phyloP scores from a whole-genome alignment of 78 protist species.

The Dictyostelium purpureum region DNA sequence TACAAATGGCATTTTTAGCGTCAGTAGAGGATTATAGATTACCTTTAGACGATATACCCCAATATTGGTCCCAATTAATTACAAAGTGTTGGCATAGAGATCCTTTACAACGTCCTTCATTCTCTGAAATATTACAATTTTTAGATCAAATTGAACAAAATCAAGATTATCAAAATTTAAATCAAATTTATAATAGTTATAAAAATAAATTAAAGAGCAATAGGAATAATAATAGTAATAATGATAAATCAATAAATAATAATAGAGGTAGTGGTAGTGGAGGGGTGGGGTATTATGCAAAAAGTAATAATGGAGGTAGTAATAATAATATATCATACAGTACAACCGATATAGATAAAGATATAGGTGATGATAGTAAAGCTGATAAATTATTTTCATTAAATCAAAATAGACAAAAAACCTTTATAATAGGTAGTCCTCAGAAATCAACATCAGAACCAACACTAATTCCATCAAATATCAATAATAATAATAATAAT shows the following conservation, averaged over 20 bases:
- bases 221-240: background rate
- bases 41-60: conserved; percentile 12
- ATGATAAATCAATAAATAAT: background rate
- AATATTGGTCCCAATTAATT: conserved; percentile 1
- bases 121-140: conserved; percentile 27
- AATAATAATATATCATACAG: too few species aligned
- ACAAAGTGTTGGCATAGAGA: conserved; percentile 31
- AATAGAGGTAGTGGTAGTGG: background rate
- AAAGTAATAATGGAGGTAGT: background rate
- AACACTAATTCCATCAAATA: too few species aligned
- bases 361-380: background rate
- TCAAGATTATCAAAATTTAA: background rate
- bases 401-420: background rate
- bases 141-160: conserved; percentile 32
- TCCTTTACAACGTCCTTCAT: conserved; percentile 50
- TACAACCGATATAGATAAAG: too few species aligned
- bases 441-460: too few species aligned
- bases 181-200: background rate
- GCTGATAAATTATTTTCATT: background rate
- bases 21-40: conserved; percentile 65
- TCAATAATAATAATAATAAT: background rate
- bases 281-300: background rate
- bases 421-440: too few species aligned
- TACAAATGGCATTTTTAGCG: conserved; percentile 58
- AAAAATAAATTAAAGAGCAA: background rate